Percentiles rank a stretch among this genome's conserved stretches.
phyloP scores from a whole-genome alignment of 768 basidiomycete genomes.

The Cyclocybe aegerita region DNA sequence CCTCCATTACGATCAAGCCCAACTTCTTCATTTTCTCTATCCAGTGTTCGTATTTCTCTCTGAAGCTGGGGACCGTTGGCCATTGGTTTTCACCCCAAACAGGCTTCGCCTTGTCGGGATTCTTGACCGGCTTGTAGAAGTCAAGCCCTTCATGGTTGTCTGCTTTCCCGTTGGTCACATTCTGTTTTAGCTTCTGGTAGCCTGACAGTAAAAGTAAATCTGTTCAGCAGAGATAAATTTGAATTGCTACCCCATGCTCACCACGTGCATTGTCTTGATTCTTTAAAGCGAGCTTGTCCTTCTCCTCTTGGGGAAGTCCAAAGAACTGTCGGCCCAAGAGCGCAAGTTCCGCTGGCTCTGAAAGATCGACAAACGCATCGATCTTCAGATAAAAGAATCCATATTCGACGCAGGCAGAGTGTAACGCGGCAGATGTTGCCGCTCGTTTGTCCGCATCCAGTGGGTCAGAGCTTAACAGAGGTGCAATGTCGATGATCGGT shows the following conservation, averaged over 20 bases:
- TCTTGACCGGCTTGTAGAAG: constrained; percentile 71
- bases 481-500: constrained; percentile 73
- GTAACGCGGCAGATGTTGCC: constrained; percentile 56
- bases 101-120: constrained; percentile 66
- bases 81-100: constrained; percentile 90
- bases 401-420: constrained; percentile 70
- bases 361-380: constrained; percentile 50
- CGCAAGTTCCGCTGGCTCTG: constrained; percentile 66
- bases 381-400: constrained; percentile 92
- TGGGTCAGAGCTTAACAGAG: constrained; percentile 48
- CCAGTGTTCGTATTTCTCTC: constrained; percentile 69
- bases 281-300: constrained; percentile 68
- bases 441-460: constrained; percentile 36
- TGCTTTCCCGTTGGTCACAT: constrained; percentile 81
- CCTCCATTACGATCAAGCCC: constrained; percentile 83
- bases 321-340: constrained; percentile 75
- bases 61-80: constrained; percentile 63
- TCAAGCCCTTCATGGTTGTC: constrained; percentile 88
- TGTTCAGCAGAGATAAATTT: not conserved
- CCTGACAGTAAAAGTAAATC: constrained; percentile 42
- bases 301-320: constrained; percentile 66
- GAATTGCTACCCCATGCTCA: constrained; percentile 24
- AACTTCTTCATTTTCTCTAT: constrained; percentile 82
- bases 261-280: constrained; percentile 79
- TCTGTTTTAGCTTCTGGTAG: constrained; percentile 78